A percentile compares a stretch with the other conserved stretches of the same genome.
Conservation (phyloP, 2,329 filamentous ascomycete species). For the Cladosporium sp. region DNA sequence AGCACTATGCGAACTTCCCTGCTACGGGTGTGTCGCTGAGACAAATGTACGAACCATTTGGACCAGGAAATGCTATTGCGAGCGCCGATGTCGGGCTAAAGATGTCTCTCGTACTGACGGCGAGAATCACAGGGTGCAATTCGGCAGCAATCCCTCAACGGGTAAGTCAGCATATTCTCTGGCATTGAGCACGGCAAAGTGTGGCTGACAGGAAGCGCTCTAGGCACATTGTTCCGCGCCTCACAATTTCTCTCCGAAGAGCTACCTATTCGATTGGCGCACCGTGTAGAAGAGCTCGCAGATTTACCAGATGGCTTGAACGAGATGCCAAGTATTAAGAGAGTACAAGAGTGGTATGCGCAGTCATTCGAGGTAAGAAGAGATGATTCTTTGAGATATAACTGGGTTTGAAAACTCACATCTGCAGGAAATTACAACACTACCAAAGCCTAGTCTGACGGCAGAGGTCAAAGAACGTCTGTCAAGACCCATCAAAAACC, state of each 20-base stretch:
- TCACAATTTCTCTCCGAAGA: slow-evolving; percentile 99
- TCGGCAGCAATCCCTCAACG: slow-evolving; percentile 88
- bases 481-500: slow-evolving; percentile 64
- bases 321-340: slow-evolving; percentile 95
- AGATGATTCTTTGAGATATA: slow-evolving; percentile 28
- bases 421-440: slow-evolving; percentile 81
- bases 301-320: slow-evolving; percentile 93
- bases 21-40: slow-evolving; percentile 93
- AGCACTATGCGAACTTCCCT: slow-evolving; percentile 94
- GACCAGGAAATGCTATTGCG: slow-evolving; percentile 9
- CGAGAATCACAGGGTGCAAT: slow-evolving; percentile 67
- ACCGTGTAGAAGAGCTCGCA: slow-evolving; percentile 91
- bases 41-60: slow-evolving; percentile 98
- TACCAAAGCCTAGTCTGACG: slow-evolving; percentile 75
- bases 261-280: slow-evolving; percentile 91
- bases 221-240: slow-evolving; percentile 92
- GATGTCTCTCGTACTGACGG: slow-evolving; percentile 60
- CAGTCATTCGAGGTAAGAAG: slow-evolving; percentile 92
- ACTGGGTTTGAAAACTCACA: slow-evolving; percentile 30
- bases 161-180: slow-evolving; percentile 56
- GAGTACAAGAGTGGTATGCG: slow-evolving; percentile 97
- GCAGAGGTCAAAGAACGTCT: slow-evolving; percentile 77
- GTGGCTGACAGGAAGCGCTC: background rate
- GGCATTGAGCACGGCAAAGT: background rate
- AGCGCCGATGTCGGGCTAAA: slow-evolving; percentile 7